Percentiles rank a stretch among this genome's conserved stretches.
Evolutionary conservation across 345 rosid species (phyloP).

Genomic region (Citrus australasica): DNA sequence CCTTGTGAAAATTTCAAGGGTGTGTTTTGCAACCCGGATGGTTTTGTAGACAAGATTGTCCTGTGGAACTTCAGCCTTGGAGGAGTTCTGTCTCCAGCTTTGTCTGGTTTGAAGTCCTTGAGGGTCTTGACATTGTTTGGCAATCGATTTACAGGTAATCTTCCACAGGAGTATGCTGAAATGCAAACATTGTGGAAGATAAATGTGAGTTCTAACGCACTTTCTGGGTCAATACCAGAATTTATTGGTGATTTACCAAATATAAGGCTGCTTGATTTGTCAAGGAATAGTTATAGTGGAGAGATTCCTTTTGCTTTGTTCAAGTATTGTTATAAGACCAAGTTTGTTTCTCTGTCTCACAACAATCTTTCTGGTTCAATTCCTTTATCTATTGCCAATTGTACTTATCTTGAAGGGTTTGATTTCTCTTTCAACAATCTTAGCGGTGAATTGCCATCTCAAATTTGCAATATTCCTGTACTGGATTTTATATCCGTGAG

Average conservation of each 20-base stretch:
- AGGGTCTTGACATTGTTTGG: conserved; percentile 89
- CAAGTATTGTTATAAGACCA: conserved; percentile 65
- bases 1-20: conserved; percentile 68
- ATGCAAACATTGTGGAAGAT: conserved; percentile 82
- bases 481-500: conserved; percentile 61
- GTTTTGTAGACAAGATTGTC: conserved; percentile 80
- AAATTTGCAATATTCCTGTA: conserved; percentile 56
- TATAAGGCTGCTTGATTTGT: conserved; percentile 89
- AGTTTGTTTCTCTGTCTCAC: conserved; percentile 69
- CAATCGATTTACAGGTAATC: conserved; percentile 72
- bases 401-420: conserved; percentile 70
- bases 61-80: conserved; percentile 81
- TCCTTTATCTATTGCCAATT: conserved; percentile 66
- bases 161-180: conserved; percentile 66
- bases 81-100: conserved; percentile 62
- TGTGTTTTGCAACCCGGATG: conserved; percentile 64
- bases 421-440: conserved; percentile 81
- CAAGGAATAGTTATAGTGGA: conserved; percentile 64
- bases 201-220: conserved; percentile 84
- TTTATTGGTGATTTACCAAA: conserved; percentile 76
- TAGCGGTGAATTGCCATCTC: conserved; percentile 59
- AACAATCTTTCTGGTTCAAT: conserved; percentile 70
- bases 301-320: conserved; percentile 70
- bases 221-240: conserved; percentile 86
- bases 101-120: conserved; percentile 67